Evolutionary conservation across 345 rosid species (phyloP).

Genomic region (Combretum micranthum): DNA sequence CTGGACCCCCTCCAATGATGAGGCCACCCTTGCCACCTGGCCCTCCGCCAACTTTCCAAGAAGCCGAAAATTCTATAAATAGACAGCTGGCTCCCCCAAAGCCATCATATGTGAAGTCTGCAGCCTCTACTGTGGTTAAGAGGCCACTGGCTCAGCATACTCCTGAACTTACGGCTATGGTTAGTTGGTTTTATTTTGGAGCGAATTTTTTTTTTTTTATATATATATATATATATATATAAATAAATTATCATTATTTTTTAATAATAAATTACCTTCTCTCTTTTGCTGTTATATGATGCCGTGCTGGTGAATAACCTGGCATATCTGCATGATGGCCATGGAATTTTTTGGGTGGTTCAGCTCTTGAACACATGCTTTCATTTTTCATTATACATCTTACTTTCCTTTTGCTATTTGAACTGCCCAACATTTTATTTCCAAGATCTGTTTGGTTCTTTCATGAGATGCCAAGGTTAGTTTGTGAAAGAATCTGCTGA

Average conservation of each 20-base stretch:
- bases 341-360: too few relatives aligned
- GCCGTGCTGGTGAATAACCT: too few relatives aligned
- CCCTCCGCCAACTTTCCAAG: slow-evolving; percentile 63
- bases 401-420: too few relatives aligned
- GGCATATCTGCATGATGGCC: too few relatives aligned
- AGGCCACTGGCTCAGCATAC: slow-evolving; percentile 98
- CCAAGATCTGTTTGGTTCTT: too few relatives aligned
- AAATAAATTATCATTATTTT: slow-evolving; percentile 8
- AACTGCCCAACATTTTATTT: too few relatives aligned
- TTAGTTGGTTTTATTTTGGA: slow-evolving; percentile 20
- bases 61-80: slow-evolving; percentile 33
- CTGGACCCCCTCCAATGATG: slow-evolving; percentile 87
- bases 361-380: too few relatives aligned
- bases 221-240: too few relatives aligned
- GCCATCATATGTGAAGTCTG: slow-evolving; percentile 95
- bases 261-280: not conserved
- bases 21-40: slow-evolving; percentile 98
- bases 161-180: slow-evolving; percentile 96
- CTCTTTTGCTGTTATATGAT: too few relatives aligned
- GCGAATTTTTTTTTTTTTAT: not conserved
- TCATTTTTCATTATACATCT: too few relatives aligned
- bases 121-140: slow-evolving; percentile 96
- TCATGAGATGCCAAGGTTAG: too few relatives aligned
- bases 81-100: slow-evolving; percentile 59
- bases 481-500: too few relatives aligned